phyloP scores from a whole-genome alignment of 1,284 basidiomycete genomes.

The Wallemia ichthyophaga region DNA sequence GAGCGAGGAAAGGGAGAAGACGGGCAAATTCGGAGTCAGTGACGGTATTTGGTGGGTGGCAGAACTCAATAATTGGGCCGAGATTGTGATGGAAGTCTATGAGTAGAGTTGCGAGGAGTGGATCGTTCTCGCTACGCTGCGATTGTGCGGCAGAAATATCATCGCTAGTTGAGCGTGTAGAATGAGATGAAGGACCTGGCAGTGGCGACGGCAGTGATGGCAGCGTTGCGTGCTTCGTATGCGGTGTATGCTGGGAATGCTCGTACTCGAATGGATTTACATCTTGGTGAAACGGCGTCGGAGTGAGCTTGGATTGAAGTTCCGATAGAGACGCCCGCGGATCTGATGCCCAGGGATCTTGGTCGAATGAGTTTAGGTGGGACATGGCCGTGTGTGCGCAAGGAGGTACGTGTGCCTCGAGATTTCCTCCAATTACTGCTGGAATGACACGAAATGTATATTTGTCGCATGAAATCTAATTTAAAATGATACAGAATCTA shows the following conservation, averaged over 20 bases:
- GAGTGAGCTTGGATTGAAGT: background rate
- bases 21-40: conserved; percentile 50
- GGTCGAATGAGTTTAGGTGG: background rate
- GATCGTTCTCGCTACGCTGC: background rate
- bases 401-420: no score
- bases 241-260: background rate
- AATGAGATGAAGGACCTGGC: background rate
- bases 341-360: background rate
- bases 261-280: background rate
- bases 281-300: background rate
- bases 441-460: no score
- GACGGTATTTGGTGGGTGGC: conserved; percentile 27
- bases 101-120: background rate
- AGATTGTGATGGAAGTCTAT: conserved; percentile 13
- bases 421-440: no score
- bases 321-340: background rate
- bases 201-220: background rate
- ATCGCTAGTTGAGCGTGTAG: background rate
- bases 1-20: conserved; percentile 77
- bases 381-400: no score
- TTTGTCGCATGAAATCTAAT: background rate
- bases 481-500: background rate
- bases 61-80: conserved; percentile 64
- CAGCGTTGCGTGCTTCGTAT: background rate
- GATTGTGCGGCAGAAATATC: background rate